These are phyloP conservation scores for Gnaphalium uliginosum DNA, from an alignment of 129 eudicot genomes.

Conservation along the genomic window DNA sequence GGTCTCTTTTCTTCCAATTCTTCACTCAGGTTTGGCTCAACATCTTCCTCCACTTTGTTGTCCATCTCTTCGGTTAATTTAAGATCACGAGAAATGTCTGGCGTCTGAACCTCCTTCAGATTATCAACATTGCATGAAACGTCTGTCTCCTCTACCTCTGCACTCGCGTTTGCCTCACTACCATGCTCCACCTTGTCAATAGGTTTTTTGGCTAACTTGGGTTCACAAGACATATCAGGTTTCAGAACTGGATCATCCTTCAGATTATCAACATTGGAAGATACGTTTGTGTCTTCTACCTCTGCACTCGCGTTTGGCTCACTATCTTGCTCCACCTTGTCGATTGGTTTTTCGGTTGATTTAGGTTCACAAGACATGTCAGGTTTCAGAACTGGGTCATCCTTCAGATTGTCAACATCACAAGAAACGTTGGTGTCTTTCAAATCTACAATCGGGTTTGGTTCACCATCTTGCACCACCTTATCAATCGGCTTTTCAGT, in stretches of 20 bases:
- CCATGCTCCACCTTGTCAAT: neutral
- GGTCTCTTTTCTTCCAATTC: slow-evolving; percentile 9
- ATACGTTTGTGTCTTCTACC: neutral
- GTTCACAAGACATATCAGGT: neutral
- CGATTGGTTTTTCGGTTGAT: neutral
- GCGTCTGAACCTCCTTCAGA: slow-evolving; percentile 1
- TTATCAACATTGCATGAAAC: neutral
- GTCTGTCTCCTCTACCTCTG: neutral
- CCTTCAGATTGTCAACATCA: neutral
- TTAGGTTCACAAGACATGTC: neutral
- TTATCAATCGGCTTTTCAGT: neutral
- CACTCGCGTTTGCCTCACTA: neutral
- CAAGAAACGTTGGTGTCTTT: neutral
- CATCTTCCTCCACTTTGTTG: neutral
- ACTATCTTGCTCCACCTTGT: neutral
- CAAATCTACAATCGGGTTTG: neutral
- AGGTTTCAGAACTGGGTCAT: slow-evolving; percentile 4
- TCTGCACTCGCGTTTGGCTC: neutral
- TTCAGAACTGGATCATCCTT: neutral
- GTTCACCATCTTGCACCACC: slow-evolving; percentile 3
- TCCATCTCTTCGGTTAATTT: neutral
- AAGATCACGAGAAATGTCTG: neutral
- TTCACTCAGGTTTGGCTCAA: neutral
- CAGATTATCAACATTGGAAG: neutral
- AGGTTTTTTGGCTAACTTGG: neutral